Percentiles rank a stretch among this genome's conserved stretches.
phyloP scores from a whole-genome alignment of 2,329 filamentous ascomycete genomes.

The Trichoderma gracile region DNA sequence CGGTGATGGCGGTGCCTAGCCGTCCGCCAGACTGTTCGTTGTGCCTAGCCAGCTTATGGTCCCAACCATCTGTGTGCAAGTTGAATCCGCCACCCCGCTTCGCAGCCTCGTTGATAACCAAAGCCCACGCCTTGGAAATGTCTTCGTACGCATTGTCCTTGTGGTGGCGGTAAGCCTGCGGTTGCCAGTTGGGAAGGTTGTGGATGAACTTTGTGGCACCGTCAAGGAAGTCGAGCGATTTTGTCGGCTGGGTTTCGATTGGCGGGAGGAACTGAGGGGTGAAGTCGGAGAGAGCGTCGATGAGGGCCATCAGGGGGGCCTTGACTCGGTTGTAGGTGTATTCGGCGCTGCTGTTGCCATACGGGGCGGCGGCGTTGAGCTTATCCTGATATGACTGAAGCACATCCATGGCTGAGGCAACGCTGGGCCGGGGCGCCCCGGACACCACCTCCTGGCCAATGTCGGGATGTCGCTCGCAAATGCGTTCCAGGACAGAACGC shows the following conservation, averaged over 20 bases:
- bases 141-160: slow-evolving; percentile 97
- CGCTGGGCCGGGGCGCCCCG: slow-evolving; percentile 83
- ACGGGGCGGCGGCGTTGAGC: slow-evolving; percentile 78
- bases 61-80: slow-evolving; percentile 88
- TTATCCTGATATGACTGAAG: slow-evolving; percentile 78
- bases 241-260: slow-evolving; percentile 78
- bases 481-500: slow-evolving; percentile 80
- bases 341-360: slow-evolving; percentile 81
- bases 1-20: slow-evolving; percentile 75
- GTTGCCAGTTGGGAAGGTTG: slow-evolving; percentile 86
- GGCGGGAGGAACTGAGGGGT: slow-evolving; percentile 95
- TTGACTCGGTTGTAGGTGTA: slow-evolving; percentile 94
- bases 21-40: slow-evolving; percentile 83
- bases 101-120: slow-evolving; percentile 86
- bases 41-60: slow-evolving; percentile 82
- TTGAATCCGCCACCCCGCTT: slow-evolving; percentile 91
- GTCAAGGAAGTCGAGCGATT: slow-evolving; percentile 84
- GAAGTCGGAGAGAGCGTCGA: slow-evolving; percentile 90
- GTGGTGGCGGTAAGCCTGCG: slow-evolving; percentile 82
- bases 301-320: slow-evolving; percentile 73
- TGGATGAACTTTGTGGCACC: slow-evolving; percentile 89
- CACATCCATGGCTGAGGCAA: slow-evolving; percentile 76
- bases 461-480: slow-evolving; percentile 86
- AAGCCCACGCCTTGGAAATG: slow-evolving; percentile 87
- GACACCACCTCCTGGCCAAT: slow-evolving; percentile 82